Conservation (phyloP, 257 asterid genomes). For the Scutellaria baicalensis region DNA sequence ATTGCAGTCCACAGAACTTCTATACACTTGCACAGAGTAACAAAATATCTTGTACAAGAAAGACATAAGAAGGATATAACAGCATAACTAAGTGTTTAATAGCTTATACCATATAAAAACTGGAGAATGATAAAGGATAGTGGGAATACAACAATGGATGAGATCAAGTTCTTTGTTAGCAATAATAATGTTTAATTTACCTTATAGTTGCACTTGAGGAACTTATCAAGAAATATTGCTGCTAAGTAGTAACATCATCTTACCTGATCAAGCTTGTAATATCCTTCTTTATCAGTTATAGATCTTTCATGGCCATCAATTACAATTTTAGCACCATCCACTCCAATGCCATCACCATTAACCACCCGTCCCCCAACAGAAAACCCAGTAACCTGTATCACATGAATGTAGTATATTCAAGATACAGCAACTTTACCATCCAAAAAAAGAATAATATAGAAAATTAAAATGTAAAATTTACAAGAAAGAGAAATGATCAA, state of each 20-base stretch:
- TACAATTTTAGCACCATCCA: constrained; percentile 56
- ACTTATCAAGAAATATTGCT: not conserved
- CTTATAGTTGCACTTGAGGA: not conserved
- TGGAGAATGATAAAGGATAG: not conserved
- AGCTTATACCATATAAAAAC: not conserved
- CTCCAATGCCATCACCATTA: constrained; percentile 77
- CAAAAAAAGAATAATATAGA: not conserved
- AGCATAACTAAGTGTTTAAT: not conserved
- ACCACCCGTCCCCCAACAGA: constrained; percentile 98
- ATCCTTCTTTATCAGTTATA: constrained; percentile 72
- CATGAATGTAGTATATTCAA: constrained; percentile 6
- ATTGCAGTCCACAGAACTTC: not conserved
- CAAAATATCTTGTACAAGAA: no score
- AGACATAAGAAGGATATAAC: not conserved
- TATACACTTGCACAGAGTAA: no score
- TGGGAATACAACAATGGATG: not conserved
- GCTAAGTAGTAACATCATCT: constrained; percentile 9
- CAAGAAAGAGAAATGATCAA: not conserved
- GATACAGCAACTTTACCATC: not conserved
- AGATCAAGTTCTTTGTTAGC: not conserved
- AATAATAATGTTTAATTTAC: not conserved
- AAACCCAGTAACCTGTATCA: constrained; percentile 87
- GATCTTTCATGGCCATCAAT: constrained; percentile 86
- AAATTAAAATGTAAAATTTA: not conserved
- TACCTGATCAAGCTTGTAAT: constrained; percentile 98